Base-by-base conservation (phyloP, 2,329 filamentous ascomycete species). In the Cryphonectria radicalis region DNA sequence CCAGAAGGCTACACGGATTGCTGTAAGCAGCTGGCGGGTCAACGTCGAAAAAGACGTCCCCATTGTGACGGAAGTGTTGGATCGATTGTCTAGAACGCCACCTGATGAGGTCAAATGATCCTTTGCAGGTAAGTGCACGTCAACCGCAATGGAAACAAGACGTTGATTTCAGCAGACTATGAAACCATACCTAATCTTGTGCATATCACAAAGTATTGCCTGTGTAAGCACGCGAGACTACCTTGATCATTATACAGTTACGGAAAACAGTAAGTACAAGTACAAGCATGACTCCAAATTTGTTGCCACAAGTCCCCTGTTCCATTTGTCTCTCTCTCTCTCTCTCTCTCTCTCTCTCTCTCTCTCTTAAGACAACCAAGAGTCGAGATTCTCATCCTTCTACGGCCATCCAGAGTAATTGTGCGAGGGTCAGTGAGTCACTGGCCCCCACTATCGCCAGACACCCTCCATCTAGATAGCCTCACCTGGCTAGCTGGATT, bases 1-100 rank as follows among this genome's bases (percentile, higher is more conserved):
- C 0, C 82, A 84, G 70, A 88, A 90, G 70, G 95, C 95, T 11
- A 92, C 91, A 73, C 87, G 95, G n/a, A 89, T 97, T 75, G 95
- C 95, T 0, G 89, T 97, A 59, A 92, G 92, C 55, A 98, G 93
- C 77, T 97, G 94, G 93, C 89, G 88, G 79, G 91, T 93, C 1
- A 86, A 95, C 77, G 85, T 90, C 0, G 85, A 90, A 64, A 85
- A 86, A 72, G 94, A 97, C 78, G 82, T 91, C 72, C 82, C 81
- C 28, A 79, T 93, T n/a, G 87, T 97, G 22, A 86, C 83, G 73
- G 82, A 85, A 6, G 90, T 95, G 3, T 79, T 97, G 76, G 43
- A 65, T 10, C 8, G n/a, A 25, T 13, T 70, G 70, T 63, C 63
- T 19, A 3, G 19, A 17, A 40, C 63, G 19, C 42, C 55, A 57